Base-by-base conservation (phyloP, 495 filamentous ascomycete species). In the Ramalina intermedia region DNA sequence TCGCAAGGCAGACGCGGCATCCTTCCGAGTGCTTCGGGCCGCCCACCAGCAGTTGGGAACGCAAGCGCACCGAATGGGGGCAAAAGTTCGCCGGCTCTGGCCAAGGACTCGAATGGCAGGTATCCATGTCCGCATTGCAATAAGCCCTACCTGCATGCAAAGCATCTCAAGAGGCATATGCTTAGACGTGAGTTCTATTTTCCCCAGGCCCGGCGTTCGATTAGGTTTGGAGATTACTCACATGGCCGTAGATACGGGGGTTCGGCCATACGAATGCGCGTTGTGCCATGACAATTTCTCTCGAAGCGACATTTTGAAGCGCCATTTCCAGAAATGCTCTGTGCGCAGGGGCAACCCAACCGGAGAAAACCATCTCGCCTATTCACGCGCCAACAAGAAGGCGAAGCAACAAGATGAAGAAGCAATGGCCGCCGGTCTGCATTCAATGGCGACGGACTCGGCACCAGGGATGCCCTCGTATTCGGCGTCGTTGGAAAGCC, bases 231-330 rank as follows among this genome's bases (percentile, higher is more conserved):
- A 33, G 29, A 33, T 33, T 33, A 33, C 29, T 33, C 29, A 33
- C 29, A 33, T 9, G 29, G 29, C 29, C 29, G 29, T 55, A 94
- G 88, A 98, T 67, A 94, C 91, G 51, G 91, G 91, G 56, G 88
- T 94, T 62, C 84, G 91, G 46, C 91, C 91, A 24, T 98, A 98
- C 69, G 87, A 87, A 77, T 98, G 91, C 69, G 82, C 87, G 52
- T 74, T 98, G 39, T 98, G 91, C 70, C 84, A 88, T 63, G 91
- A 98, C 65, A 96, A 86, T n/a, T 98, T 98, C 68, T 95, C 89
- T 23, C 81, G 91, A 61, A 94, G 86, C 70, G 91, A 98, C 64
- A 98, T 98, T 55, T 69, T 98, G 62, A 98, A 98, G 70, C 83
- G 91, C 50, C 91, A 98, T 65, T 98, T 98, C 64, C 86, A 94